Base-by-base conservation (phyloP, 2,329 filamentous ascomycete species). In the Paraconiothyrium sp. region DNA sequence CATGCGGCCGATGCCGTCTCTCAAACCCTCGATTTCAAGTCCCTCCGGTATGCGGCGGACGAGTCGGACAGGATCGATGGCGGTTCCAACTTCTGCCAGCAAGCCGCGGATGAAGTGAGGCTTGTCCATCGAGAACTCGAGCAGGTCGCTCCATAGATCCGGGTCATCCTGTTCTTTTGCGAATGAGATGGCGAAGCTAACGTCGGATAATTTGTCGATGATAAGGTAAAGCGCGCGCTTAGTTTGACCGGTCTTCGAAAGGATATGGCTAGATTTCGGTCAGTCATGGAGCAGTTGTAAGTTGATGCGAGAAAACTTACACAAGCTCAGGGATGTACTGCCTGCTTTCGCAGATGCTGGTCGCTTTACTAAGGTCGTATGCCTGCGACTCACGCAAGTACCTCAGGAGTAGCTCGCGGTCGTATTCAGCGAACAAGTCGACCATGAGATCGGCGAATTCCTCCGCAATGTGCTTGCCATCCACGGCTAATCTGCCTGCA, bases 81-180 rank as follows among this genome's bases (percentile, higher is more conserved):
- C 89, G 0, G 94, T 98, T 39, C 95, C 95, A 1, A 97, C 94
- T 80, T 98, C 93, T 72, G 97, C 93, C 0, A 99, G 87, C 3
- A 99, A 83, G 0, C 92, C 94, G 13, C 92, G 90, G 68, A 99
- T 98, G 80, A 99, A 99, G 44, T 88, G 88, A 0, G 95, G 95
- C 74, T 97, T 97, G 80, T 97, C 93, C 95, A 99, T 98, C 63
- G 92, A 94, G 78, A 98, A 98, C 69, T 94, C 89, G 6, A 99
- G 86, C 8, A 99, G 84, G 72, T 98, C 94, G 66, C 97, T 92
- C 95, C 95, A 99, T 0, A 99, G 85, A 69, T 97, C 94, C 0
- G 90, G 89, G 71, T 97, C 94, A 65, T 95, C 90, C 74, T 98
- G 93, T 64, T 94, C 90, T 77, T 97, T 97, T 57, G 93, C 94